These are phyloP conservation scores for Fusarium nurragi DNA, from an alignment of 2,329 filamentous ascomycete species.

Conservation along the genomic window DNA sequence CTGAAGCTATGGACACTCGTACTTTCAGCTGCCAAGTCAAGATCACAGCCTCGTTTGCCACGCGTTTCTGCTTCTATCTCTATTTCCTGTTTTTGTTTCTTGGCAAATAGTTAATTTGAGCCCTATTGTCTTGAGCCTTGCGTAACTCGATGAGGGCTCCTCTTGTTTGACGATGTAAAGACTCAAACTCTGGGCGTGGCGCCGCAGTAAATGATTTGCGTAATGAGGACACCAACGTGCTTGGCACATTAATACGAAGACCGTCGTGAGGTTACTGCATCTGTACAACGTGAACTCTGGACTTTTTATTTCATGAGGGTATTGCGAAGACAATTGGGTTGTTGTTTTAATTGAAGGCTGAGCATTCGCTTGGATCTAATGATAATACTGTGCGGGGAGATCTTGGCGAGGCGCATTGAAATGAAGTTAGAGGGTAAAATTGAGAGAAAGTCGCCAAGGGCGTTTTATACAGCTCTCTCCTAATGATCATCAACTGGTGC, in stretches of 20 bases:
- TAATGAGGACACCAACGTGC: neutral
- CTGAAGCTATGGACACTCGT: neutral
- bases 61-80: conserved; percentile 17
- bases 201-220: neutral
- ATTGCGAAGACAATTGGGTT: neutral
- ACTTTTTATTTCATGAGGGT: too few relatives aligned
- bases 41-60: conserved; percentile 32
- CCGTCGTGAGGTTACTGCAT: neutral
- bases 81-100: neutral
- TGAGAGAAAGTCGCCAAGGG: neutral
- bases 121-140: conserved; percentile 16
- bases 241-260: conserved; percentile 1
- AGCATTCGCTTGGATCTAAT: neutral
- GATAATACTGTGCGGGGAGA: neutral
- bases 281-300: neutral
- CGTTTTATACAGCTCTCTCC: neutral
- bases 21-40: conserved; percentile 18
- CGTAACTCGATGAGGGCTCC: neutral
- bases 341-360: neutral
- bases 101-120: conserved; percentile 6
- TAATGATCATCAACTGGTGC: neutral
- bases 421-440: neutral
- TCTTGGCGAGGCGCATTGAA: neutral
- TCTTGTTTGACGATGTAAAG: neutral
- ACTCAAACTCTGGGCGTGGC: neutral